Evolutionary conservation across 768 basidiomycete species (phyloP).

Genomic region (Brasilioporus rufonigricans): DNA sequence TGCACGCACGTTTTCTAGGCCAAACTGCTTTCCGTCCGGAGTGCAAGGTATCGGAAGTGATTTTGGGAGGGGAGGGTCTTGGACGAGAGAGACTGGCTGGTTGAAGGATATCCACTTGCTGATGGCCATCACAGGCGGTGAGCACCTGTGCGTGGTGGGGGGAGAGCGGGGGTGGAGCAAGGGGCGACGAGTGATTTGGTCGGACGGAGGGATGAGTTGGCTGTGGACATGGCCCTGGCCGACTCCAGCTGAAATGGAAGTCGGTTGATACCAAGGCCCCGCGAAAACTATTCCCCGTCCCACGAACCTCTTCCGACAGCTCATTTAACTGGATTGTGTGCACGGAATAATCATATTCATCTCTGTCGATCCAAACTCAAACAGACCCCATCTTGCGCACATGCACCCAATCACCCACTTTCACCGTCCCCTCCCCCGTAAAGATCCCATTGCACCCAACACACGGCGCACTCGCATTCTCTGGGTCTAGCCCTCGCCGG

Average conservation of each 20-base stretch:
- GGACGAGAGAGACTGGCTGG: conserved; percentile 18
- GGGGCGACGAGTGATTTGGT: not conserved
- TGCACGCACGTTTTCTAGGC: conserved; percentile 89
- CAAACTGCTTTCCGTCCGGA: conserved; percentile 85
- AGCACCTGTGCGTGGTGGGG: not conserved
- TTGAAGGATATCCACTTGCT: conserved; percentile 40
- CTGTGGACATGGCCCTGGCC: not conserved
- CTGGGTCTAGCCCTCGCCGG: conserved; percentile 56
- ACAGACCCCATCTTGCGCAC: conserved; percentile 35
- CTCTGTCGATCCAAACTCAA: conserved; percentile 3
- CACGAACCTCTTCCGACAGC: not conserved
- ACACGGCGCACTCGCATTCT: conserved; percentile 50
- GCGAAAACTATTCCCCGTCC: too few species aligned
- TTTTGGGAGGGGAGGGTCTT: conserved; percentile 28
- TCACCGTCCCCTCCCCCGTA: conserved; percentile 46
- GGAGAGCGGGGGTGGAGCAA: not conserved
- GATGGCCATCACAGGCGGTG: conserved; percentile 30
- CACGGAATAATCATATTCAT: too few species aligned
- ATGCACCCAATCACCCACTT: conserved; percentile 50
- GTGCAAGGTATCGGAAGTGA: conserved; percentile 41
- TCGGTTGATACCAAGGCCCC: too few species aligned
- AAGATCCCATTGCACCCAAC: conserved; percentile 67
- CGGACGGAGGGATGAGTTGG: not conserved
- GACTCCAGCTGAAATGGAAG: not conserved
- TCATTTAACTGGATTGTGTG: not conserved